Base-by-base conservation (phyloP, 805 yeast genomes). In the Pichia exigua region DNA sequence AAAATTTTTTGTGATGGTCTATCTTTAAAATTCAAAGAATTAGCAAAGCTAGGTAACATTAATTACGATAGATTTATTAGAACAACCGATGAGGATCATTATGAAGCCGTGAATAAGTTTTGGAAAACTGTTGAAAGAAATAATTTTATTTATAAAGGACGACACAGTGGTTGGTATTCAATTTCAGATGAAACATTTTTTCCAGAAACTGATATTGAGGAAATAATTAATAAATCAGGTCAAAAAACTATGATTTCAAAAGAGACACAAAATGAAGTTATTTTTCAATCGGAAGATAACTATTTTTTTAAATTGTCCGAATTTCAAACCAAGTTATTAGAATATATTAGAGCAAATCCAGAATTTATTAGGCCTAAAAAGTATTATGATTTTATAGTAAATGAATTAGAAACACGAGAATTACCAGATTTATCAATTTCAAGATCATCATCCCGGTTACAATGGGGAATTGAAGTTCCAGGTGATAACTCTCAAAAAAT, bases 381-480 rank as follows among this genome's bases (percentile, higher is more conserved):
- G 24, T 82, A 81, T 58, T 77, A 79, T 54, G 58, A 64, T 2
- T 79, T 77, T 52, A 64, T 92, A 4, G 60, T 86, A 13, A 69
- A 69, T 1, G 94, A 86, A 54, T 70, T 94, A 47, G 72, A 75
- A 54, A 59, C 63, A 0, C 65, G 66, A 1, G 62, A 68, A 15
- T 66, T 90, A 4, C 65, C 70, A 0, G 97, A 92, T 63, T 73
- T 94, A 45, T 86, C 96, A n/a, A 75, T 94, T 2, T 90, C 97
- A 0, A 73, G 99, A 56, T 97, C 98, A 0, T 63, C 81, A 0
- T 70, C 82, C 11, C 73, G 99, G 53, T 73, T 90, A 42, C 69
- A 76, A 30, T 94, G 99, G 99, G 97, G 97, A 0, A 84, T 94
- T 26, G 78, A 78, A 8, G 97, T 92, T 2, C 98, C 99, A 2